phyloP scores from a whole-genome alignment of 1,284 basidiomycete species.

The Rhodofomes roseus region DNA sequence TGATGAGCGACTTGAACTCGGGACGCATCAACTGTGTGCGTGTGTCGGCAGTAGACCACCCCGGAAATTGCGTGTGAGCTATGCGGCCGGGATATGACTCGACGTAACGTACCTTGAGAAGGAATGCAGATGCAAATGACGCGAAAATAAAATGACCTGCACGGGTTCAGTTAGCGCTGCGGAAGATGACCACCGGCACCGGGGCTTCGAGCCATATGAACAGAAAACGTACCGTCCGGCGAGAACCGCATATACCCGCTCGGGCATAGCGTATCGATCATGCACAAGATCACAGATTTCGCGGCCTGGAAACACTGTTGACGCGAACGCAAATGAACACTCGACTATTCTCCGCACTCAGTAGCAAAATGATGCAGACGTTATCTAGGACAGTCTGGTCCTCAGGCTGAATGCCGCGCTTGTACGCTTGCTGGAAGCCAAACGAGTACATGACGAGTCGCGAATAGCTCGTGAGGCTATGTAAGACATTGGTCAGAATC shows the following conservation, averaged over 20 bases:
- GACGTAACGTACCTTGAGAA: constrained; percentile 57
- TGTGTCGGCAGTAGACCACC: background rate
- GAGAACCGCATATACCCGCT: constrained; percentile 79
- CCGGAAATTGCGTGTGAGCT: background rate
- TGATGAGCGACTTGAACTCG: constrained; percentile 61
- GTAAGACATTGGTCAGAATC: background rate
- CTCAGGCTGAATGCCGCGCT: constrained; percentile 57
- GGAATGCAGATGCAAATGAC: constrained; percentile 81
- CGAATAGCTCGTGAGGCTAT: constrained; percentile 70
- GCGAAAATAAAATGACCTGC: constrained; percentile 79
- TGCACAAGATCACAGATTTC: constrained; percentile 58
- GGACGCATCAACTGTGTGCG: constrained; percentile 60
- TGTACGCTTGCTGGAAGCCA: constrained; percentile 78
- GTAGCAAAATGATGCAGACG: constrained; percentile 33
- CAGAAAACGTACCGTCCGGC: constrained; percentile 58
- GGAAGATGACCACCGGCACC: background rate
- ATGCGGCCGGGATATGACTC: background rate
- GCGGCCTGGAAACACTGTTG: constrained; percentile 68
- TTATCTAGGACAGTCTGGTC: constrained; percentile 69
- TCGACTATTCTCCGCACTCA: background rate
- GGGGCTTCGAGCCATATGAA: background rate
- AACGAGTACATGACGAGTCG: constrained; percentile 85
- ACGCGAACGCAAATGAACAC: constrained; percentile 3
- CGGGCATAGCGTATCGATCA: constrained; percentile 64
- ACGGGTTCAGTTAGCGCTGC: background rate